Evolutionary conservation across 2,329 filamentous ascomycete species (phyloP).

Genomic region (Fusarium cicatricum): DNA sequence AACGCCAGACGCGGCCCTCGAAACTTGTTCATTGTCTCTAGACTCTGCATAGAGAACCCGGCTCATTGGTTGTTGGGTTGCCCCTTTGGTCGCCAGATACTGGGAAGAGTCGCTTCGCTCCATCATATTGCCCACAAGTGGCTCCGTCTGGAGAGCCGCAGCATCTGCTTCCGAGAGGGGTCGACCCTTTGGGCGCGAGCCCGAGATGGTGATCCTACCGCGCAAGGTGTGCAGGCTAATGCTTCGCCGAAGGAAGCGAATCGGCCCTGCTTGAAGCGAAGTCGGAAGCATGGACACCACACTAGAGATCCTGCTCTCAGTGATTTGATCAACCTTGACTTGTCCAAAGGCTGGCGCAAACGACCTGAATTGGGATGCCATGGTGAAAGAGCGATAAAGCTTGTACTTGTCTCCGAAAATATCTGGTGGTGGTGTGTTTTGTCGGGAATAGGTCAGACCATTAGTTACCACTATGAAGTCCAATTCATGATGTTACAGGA

Average conservation of each 20-base stretch:
- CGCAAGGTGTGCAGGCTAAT: constrained; percentile 46
- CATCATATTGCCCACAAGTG: constrained; percentile 21
- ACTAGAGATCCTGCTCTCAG: constrained; percentile 53
- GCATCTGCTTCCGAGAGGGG: constrained; percentile 34
- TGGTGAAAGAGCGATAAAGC: constrained; percentile 1
- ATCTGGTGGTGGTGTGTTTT: neutral
- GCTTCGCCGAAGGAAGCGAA: constrained; percentile 58
- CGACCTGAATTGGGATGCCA: constrained; percentile 27
- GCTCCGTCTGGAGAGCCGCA: constrained; percentile 16
- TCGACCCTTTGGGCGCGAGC: constrained; percentile 20
- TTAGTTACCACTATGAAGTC: neutral
- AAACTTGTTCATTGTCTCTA: constrained; percentile 27
- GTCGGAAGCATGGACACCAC: constrained; percentile 63
- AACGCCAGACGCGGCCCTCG: constrained; percentile 43
- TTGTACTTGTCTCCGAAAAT: neutral
- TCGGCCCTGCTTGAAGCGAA: constrained; percentile 58
- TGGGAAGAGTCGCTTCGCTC: constrained; percentile 10
- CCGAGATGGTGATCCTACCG: constrained; percentile 19
- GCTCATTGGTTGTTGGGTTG: constrained; percentile 32
- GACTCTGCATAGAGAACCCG: constrained; percentile 40
- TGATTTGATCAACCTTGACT: constrained; percentile 44
- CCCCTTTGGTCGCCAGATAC: constrained; percentile 11
- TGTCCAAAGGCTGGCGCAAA: constrained; percentile 40
- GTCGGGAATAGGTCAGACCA: neutral
- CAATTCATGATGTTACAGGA: constrained; percentile 23